phyloP scores from a whole-genome alignment of 768 basidiomycete genomes.

The Pulveroboletus sp. region DNA sequence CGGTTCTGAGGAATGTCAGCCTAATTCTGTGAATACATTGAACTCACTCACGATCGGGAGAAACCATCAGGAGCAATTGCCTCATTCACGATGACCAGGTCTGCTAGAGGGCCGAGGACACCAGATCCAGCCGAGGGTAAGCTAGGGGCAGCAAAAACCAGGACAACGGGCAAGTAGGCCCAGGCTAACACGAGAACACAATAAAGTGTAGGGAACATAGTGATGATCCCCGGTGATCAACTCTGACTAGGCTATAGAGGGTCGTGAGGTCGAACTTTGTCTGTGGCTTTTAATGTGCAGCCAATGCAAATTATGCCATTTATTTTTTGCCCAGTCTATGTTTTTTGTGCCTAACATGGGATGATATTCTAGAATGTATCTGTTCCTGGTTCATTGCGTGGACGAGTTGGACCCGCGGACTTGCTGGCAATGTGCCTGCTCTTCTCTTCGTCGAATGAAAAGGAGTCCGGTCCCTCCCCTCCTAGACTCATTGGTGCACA shows the following conservation, averaged over 20 bases:
- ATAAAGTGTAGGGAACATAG: background rate
- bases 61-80: constrained; percentile 47
- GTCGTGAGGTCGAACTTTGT: no score
- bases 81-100: constrained; percentile 36
- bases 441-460: no score
- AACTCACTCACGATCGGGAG: constrained; percentile 30
- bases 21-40: background rate
- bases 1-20: constrained; percentile 27
- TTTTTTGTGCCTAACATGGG: no score
- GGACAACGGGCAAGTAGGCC: background rate
- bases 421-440: no score
- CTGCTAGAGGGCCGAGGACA: constrained; percentile 17
- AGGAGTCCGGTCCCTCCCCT: no score
- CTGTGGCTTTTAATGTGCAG: background rate
- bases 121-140: background rate
- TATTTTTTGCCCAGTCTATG: background rate
- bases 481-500: no score
- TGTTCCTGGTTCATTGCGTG: no score
- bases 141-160: background rate
- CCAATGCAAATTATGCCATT: background rate
- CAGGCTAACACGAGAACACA: background rate
- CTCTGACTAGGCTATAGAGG: background rate
- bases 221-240: background rate
- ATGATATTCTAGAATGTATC: no score
- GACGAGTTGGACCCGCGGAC: no score